phyloP scores from a whole-genome alignment of 1,284 basidiomycete species.

The Moesziomyces parantarcticus region DNA sequence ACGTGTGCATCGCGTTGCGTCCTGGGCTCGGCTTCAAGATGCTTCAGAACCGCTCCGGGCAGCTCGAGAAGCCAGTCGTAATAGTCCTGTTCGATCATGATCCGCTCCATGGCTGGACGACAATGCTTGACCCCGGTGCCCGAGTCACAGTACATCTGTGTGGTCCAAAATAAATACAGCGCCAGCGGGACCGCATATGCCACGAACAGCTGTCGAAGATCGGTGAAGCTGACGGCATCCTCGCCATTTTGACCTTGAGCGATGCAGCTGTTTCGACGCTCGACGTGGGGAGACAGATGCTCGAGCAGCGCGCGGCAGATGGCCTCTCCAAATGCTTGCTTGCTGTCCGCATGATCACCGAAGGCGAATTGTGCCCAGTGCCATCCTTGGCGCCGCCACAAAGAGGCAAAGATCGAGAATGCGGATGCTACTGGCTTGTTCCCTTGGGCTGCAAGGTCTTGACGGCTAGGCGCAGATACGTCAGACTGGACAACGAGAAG shows the following conservation, averaged over 20 bases:
- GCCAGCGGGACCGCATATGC: slow-evolving; percentile 25
- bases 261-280: background rate
- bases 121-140: slow-evolving; percentile 43
- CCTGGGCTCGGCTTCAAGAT: slow-evolving; percentile 16
- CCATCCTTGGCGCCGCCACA: slow-evolving; percentile 35
- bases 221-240: slow-evolving; percentile 2
- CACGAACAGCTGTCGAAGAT: slow-evolving; percentile 25
- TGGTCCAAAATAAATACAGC: slow-evolving; percentile 37
- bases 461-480: background rate
- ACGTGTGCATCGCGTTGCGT: slow-evolving; percentile 6
- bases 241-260: background rate
- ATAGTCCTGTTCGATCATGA: slow-evolving; percentile 36
- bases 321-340: slow-evolving; percentile 18
- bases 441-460: background rate
- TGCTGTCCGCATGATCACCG: slow-evolving; percentile 40
- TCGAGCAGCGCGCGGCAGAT: slow-evolving; percentile 38
- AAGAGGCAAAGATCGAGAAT: slow-evolving; percentile 25
- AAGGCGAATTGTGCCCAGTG: slow-evolving; percentile 41
- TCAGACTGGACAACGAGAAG: background rate
- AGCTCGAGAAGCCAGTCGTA: slow-evolving; percentile 33
- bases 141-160: slow-evolving; percentile 29
- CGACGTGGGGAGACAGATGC: slow-evolving; percentile 11
- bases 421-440: slow-evolving; percentile 11
- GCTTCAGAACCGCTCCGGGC: slow-evolving; percentile 12
- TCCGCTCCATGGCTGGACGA: slow-evolving; percentile 31